Evolutionary conservation across 352 stramenopile genomes (phyloP).

Genomic region (Pythium aphanidermatum): DNA sequence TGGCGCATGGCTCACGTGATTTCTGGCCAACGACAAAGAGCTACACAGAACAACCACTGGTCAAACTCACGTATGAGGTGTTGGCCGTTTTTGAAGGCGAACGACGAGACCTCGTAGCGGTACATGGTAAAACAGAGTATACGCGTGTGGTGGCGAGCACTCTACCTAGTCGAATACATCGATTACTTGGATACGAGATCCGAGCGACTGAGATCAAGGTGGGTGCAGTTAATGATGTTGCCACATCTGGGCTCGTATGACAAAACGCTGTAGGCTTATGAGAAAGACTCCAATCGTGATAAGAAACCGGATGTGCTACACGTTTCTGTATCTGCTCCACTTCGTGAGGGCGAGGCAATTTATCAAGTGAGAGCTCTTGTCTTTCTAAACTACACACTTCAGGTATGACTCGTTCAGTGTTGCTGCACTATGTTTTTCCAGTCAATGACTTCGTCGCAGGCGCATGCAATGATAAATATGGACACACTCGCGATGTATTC

Average conservation of each 20-base stretch:
- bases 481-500: slow-evolving; percentile 41
- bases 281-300: slow-evolving; percentile 44
- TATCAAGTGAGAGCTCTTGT: slow-evolving; percentile 37
- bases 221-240: background rate
- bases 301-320: slow-evolving; percentile 42
- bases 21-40: slow-evolving; percentile 58
- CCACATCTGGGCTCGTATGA: background rate
- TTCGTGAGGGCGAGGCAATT: slow-evolving; percentile 42
- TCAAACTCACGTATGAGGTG: slow-evolving; percentile 54
- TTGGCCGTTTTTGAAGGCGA: slow-evolving; percentile 57
- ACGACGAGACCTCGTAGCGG: background rate
- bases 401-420: slow-evolving; percentile 14
- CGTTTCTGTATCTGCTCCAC: slow-evolving; percentile 38
- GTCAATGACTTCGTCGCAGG: slow-evolving; percentile 8
- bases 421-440: background rate
- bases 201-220: slow-evolving; percentile 39
- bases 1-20: slow-evolving; percentile 49
- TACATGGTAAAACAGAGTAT: slow-evolving; percentile 7
- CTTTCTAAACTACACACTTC: slow-evolving; percentile 57
- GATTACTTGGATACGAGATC: slow-evolving; percentile 33
- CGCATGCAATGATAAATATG: slow-evolving; percentile 54
- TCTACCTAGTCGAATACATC: slow-evolving; percentile 31
- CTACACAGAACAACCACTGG: slow-evolving; percentile 56
- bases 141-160: slow-evolving; percentile 35
- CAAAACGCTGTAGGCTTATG: slow-evolving; percentile 25